These are phyloP conservation scores for Annulohypoxylon stygium DNA, from an alignment of 495 filamentous ascomycete species.

Conservation along the genomic window DNA sequence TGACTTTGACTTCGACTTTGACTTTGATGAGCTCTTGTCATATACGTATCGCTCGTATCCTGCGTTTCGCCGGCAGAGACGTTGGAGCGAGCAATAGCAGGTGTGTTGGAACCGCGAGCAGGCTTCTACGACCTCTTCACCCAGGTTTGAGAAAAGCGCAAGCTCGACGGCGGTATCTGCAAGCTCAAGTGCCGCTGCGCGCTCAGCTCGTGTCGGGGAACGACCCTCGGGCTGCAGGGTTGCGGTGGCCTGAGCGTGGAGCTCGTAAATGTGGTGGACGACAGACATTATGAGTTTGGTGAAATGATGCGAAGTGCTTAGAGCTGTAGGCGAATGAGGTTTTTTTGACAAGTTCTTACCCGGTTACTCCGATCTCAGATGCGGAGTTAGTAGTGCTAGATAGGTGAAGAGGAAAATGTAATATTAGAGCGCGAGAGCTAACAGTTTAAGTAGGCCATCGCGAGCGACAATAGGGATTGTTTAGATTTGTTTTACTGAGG, in stretches of 20 bases:
- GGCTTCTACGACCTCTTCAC: neutral
- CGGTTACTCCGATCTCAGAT: slow-evolving; percentile 3
- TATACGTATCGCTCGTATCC: slow-evolving; percentile 29
- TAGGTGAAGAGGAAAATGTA: neutral
- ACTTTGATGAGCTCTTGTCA: slow-evolving; percentile 3
- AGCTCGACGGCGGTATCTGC: slow-evolving; percentile 28
- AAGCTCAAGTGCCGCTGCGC: slow-evolving; percentile 15
- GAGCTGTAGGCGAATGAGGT: neutral
- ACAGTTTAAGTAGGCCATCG: slow-evolving; percentile 1
- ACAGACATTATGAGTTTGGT: slow-evolving; percentile 19
- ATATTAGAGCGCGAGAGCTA: neutral
- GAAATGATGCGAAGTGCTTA: neutral
- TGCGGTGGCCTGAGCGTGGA: neutral
- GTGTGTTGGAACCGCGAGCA: slow-evolving; percentile 12
- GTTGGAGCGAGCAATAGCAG: slow-evolving; percentile 22
- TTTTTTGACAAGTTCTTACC: slow-evolving; percentile 15
- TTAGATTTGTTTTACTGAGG: neutral
- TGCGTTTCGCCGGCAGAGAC: slow-evolving; percentile 2
- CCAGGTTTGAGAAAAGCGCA: neutral
- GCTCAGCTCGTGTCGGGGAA: slow-evolving; percentile 17
- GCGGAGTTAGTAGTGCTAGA: slow-evolving; percentile 1
- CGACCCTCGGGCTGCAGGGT: neutral
- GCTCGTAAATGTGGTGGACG: slow-evolving; percentile 1
- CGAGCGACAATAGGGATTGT: neutral
- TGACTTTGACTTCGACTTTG: neutral